Conservation (phyloP, 176 grass and related monocot species). For the Triticum monococcum region DNA sequence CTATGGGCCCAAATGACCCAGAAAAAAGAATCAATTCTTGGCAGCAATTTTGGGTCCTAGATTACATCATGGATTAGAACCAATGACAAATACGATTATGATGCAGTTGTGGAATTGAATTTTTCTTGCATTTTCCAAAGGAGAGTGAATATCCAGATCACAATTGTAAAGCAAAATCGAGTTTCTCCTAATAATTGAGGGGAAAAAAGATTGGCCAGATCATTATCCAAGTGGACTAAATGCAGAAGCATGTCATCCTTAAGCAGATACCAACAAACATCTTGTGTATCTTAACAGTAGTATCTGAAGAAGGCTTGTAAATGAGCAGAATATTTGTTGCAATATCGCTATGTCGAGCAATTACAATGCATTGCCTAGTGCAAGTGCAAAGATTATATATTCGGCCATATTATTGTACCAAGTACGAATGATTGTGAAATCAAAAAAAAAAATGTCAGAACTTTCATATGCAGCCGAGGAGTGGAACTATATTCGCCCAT, state of each 20-base stretch:
- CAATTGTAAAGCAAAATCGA: background rate
- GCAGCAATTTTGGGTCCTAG: background rate
- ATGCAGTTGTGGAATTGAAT: background rate
- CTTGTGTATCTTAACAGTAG: background rate
- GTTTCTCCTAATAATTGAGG: background rate
- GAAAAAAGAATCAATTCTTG: background rate
- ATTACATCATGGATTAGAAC: background rate
- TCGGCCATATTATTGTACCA: no score
- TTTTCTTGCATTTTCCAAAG: background rate
- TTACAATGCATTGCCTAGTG: background rate
- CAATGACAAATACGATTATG: background rate
- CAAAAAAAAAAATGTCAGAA: background rate
- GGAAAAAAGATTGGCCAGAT: background rate
- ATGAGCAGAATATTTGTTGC: slow-evolving; percentile 10
- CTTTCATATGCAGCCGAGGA: slow-evolving; percentile 2
- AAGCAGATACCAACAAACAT: background rate
- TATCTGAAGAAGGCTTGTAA: background rate
- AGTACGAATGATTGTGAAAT: no score
- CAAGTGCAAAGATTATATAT: background rate
- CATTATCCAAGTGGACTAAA: background rate
- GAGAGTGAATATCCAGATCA: background rate
- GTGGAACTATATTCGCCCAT: background rate
- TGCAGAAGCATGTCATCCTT: background rate
- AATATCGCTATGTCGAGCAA: background rate
- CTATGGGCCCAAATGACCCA: background rate